A percentile compares a stretch with the other conserved stretches of the same genome.
phyloP scores from a whole-genome alignment of 1,139 yeast genomes.

The Kluyveromyces marxianus region DNA sequence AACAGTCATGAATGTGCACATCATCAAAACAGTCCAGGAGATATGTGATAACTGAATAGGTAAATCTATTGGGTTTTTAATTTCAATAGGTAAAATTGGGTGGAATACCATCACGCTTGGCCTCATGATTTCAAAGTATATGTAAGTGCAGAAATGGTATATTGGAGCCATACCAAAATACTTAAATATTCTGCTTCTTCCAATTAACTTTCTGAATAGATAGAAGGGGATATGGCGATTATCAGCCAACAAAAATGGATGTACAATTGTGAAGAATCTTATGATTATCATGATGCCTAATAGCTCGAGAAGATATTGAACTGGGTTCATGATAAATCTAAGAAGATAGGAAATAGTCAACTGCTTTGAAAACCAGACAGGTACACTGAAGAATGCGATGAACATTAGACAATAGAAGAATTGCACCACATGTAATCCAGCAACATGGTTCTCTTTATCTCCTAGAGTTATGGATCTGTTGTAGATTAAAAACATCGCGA shows the following conservation, averaged over 20 bases:
- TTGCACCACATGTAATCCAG: constrained; percentile 70
- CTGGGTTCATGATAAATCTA: constrained; percentile 24
- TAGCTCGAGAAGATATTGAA: constrained; percentile 28
- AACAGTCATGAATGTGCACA: constrained; percentile 52
- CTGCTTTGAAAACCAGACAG: constrained; percentile 50
- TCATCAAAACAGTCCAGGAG: constrained; percentile 40
- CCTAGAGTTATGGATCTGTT: constrained; percentile 79
- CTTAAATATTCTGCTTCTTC: constrained; percentile 32
- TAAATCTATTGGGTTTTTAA: constrained; percentile 29
- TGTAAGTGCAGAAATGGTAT: constrained; percentile 64
- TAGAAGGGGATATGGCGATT: constrained; percentile 92
- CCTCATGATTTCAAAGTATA: constrained; percentile 34
- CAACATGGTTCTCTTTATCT: constrained; percentile 77
- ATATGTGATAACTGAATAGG: constrained; percentile 37
- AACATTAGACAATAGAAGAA: constrained; percentile 69
- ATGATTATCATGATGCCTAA: constrained; percentile 43
- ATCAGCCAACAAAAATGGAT: constrained; percentile 89
- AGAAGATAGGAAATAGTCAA: constrained; percentile 34
- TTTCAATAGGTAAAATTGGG: constrained; percentile 31
- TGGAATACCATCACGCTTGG: constrained; percentile 31
- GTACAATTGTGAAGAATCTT: constrained; percentile 61
- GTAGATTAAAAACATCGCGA: constrained; percentile 46
- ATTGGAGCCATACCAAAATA: constrained; percentile 45
- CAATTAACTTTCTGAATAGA: constrained; percentile 59
- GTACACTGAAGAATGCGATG: constrained; percentile 55